phyloP scores from a whole-genome alignment of 179 eudicot genomes.

The Corrigiola litoralis region DNA sequence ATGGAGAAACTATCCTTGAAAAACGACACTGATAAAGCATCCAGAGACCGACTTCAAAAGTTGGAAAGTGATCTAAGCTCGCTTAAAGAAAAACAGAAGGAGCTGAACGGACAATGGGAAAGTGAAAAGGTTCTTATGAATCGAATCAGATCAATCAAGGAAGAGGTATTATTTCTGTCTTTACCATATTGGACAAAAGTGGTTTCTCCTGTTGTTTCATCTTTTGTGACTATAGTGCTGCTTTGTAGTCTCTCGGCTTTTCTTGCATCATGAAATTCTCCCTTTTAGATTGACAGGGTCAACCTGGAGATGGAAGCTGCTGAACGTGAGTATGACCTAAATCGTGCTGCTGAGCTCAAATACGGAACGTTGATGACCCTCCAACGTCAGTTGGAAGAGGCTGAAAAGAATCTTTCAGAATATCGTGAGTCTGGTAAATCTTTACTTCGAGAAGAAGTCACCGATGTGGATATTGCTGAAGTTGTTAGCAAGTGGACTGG shows the following conservation, averaged over 20 bases:
- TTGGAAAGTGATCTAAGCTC: constrained; percentile 64
- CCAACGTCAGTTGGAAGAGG: constrained; percentile 87
- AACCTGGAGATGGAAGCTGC: constrained; percentile 98
- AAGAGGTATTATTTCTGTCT: constrained; percentile 54
- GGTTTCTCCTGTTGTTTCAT: too few species aligned
- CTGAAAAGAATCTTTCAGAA: constrained; percentile 76
- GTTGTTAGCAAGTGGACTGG: constrained; percentile 99
- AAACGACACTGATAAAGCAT: constrained; percentile 85
- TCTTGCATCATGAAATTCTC: neutral
- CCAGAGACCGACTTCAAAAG: constrained; percentile 80
- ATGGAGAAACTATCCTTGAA: constrained; percentile 92
- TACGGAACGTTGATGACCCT: constrained; percentile 87
- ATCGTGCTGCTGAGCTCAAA: constrained; percentile 98
- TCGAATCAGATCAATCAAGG: constrained; percentile 77
- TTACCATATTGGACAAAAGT: neutral
- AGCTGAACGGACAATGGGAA: constrained; percentile 85
- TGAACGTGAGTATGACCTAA: constrained; percentile 91
- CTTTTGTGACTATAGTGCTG: too few species aligned
- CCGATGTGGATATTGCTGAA: constrained; percentile 89
- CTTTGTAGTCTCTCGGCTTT: too few species aligned
- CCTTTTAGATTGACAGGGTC: constrained; percentile 81
- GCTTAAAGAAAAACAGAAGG: constrained; percentile 74
- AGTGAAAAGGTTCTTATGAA: constrained; percentile 82
- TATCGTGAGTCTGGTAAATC: constrained; percentile 74
- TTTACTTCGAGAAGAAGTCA: constrained; percentile 84